Evolutionary conservation across 129 eudicot species (phyloP).

Genomic region (Helianthus tuberosus): DNA sequence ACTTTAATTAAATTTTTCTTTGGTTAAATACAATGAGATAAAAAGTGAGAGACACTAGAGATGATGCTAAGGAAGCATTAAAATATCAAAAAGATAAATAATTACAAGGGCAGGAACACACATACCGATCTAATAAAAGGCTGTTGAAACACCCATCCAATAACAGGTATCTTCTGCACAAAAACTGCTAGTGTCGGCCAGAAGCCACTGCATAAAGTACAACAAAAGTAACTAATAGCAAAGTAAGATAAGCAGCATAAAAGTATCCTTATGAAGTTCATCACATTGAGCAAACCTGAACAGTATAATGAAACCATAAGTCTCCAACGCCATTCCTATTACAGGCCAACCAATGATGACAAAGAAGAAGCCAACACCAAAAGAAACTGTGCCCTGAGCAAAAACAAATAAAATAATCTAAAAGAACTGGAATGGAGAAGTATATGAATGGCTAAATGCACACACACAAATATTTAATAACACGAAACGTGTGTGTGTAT

Average conservation of each 20-base stretch:
- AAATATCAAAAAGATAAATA: slow-evolving; percentile 3
- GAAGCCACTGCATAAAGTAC: slow-evolving; percentile 64
- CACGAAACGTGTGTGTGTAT: too few relatives aligned
- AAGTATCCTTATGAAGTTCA: slow-evolving; percentile 4
- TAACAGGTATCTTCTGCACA: slow-evolving; percentile 81
- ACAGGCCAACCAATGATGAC: too few relatives aligned
- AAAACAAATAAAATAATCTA: too few relatives aligned
- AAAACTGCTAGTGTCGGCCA: slow-evolving; percentile 88
- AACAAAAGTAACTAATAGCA: slow-evolving; percentile 23
- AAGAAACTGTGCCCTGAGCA: too few relatives aligned
- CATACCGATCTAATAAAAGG: slow-evolving; percentile 83
- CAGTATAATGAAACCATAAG: slow-evolving; percentile 78
- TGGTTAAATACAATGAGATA: slow-evolving; percentile 4
- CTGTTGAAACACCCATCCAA: slow-evolving; percentile 87
- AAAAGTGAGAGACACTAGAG: too few relatives aligned
- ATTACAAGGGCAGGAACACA: slow-evolving; percentile 20
- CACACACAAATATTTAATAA: too few relatives aligned
- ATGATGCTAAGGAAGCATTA: slow-evolving; percentile 1
- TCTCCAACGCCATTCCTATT: slow-evolving; percentile 18
- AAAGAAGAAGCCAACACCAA: too few relatives aligned
- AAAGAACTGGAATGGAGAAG: too few relatives aligned
- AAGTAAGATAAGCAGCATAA: slow-evolving; percentile 3
- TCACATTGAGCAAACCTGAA: slow-evolving; percentile 58
- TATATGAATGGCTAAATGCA: too few relatives aligned
- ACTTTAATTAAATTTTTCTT: not conserved